A percentile compares a stretch with the other conserved stretches of the same genome.
phyloP scores from a whole-genome alignment of 306 rosid genomes.

The Quercus berberidifolia region DNA sequence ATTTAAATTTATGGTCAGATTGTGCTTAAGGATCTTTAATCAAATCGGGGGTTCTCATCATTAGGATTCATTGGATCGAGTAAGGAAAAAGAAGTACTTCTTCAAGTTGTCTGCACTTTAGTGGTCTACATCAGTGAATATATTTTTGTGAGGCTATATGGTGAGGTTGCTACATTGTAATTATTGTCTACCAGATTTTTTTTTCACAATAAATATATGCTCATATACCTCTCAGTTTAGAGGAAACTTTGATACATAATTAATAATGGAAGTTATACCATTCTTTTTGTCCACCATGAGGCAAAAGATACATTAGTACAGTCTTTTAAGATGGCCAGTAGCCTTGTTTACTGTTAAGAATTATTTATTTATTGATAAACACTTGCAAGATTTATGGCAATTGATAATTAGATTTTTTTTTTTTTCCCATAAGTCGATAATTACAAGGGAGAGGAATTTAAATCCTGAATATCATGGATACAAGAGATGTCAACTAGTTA shows the following conservation, averaged over 20 bases:
- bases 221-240: not conserved
- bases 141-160: not conserved
- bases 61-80: constrained; percentile 14
- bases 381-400: no score
- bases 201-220: not conserved
- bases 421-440: no score
- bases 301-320: not conserved
- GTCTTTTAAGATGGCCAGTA: not conserved
- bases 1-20: not conserved
- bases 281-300: not conserved
- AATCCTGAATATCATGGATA: no score
- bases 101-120: constrained; percentile 6
- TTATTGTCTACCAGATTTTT: not conserved
- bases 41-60: constrained; percentile 26
- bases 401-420: no score
- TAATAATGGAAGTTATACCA: not conserved
- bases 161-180: not conserved
- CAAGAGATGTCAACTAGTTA: no score
- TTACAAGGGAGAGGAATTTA: no score
- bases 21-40: constrained; percentile 7
- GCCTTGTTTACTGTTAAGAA: no score
- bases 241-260: not conserved
- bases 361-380: no score
- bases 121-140: constrained; percentile 1
- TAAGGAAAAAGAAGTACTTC: not conserved